Evolutionary conservation across 139 green algal genomes (phyloP).

Genomic region (Pseudopediastrum boryanum): DNA sequence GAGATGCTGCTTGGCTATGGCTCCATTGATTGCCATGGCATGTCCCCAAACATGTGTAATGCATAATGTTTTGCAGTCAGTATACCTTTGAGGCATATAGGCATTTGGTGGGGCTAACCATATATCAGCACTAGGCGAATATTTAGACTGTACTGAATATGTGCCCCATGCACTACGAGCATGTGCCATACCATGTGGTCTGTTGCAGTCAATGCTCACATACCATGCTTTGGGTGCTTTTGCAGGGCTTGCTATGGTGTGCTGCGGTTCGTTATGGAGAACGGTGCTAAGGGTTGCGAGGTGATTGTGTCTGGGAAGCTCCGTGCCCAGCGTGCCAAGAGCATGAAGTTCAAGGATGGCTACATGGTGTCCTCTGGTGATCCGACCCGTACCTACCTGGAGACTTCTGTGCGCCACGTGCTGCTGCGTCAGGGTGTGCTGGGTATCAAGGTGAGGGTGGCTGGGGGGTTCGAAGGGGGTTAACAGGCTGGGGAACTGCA

Average conservation of each 20-base stretch:
- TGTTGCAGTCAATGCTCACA: neutral
- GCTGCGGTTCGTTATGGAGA: conserved; percentile 99
- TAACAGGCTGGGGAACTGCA: too few species aligned
- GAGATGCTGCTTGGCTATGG: too few species aligned
- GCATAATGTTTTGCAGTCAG: too few species aligned
- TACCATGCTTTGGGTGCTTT: neutral
- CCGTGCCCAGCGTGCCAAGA: conserved; percentile 96
- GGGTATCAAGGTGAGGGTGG: conserved; percentile 87
- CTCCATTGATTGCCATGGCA: too few species aligned
- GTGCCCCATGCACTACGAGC: too few species aligned
- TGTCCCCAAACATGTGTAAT: too few species aligned
- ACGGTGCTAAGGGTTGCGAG: conserved; percentile 98
- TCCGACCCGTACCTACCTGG: conserved; percentile 92
- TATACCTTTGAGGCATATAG: too few species aligned
- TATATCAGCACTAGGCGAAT: too few species aligned
- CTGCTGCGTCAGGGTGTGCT: conserved; percentile 97
- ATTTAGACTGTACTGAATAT: too few species aligned
- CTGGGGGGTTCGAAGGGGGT: neutral
- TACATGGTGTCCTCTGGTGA: conserved; percentile 93
- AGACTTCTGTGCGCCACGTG: conserved; percentile 95
- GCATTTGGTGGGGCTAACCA: too few species aligned
- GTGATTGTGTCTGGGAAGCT: conserved; percentile 99
- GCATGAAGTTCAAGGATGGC: conserved; percentile 99
- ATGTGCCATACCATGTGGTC: too few species aligned
- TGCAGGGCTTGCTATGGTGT: conserved; percentile 98